These are phyloP conservation scores for Mytilinidion resinicola DNA, from an alignment of 495 filamentous ascomycete species.

Conservation along the genomic window DNA sequence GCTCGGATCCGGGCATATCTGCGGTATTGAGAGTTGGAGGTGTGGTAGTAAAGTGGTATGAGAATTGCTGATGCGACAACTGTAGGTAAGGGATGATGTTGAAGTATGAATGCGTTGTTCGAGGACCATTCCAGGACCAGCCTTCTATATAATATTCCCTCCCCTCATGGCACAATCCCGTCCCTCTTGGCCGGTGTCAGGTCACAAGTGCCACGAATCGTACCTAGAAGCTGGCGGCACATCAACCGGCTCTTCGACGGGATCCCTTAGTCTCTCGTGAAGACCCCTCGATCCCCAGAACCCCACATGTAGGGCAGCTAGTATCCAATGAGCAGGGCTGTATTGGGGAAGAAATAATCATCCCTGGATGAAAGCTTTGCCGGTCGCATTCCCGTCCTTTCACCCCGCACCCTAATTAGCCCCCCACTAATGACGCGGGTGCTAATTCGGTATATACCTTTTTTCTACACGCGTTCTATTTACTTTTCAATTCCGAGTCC, in stretches of 20 bases:
- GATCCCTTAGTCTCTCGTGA: not conserved
- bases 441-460: no score
- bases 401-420: not conserved
- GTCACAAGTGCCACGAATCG: not conserved
- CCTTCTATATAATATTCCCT: no score
- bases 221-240: slow-evolving; percentile 1
- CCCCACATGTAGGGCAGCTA: not conserved
- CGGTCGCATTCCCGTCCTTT: not conserved
- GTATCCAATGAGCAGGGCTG: not conserved
- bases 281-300: slow-evolving; percentile 2
- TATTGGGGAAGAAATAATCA: not conserved
- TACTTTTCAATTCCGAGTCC: no score
- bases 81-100: not conserved
- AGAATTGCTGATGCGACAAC: no score
- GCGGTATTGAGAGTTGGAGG: not conserved
- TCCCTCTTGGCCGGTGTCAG: not conserved
- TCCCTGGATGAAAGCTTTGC: slow-evolving; percentile 4
- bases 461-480: no score
- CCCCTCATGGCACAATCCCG: not conserved
- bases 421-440: no score
- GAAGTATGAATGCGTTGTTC: not conserved
- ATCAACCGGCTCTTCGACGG: slow-evolving; percentile 6
- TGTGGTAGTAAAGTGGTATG: no score
- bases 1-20: slow-evolving; percentile 12
- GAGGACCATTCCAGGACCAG: not conserved